A percentile compares a stretch with the other conserved stretches of the same genome.
These are phyloP conservation scores for Fusarium buxicola DNA, from an alignment of 2,329 filamentous ascomycete species.

Conservation along the genomic window DNA sequence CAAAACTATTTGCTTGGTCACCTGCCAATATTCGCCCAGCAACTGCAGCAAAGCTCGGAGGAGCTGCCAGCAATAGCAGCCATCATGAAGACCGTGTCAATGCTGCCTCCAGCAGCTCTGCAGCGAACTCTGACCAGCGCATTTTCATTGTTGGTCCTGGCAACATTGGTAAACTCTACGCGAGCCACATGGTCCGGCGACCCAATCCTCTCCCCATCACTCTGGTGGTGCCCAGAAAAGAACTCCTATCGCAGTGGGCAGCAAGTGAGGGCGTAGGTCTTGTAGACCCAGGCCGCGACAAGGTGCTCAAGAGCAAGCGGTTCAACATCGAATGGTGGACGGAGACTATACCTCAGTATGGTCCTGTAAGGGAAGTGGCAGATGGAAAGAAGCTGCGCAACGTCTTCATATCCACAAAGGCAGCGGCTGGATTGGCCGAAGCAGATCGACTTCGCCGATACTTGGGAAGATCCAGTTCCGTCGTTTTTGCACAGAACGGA, in stretches of 20 bases:
- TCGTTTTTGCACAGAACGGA: slow-evolving; percentile 20
- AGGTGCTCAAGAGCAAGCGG: slow-evolving; percentile 1
- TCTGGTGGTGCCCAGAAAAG: slow-evolving; percentile 7
- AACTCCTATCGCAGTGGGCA: slow-evolving; percentile 1
- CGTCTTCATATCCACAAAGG: slow-evolving; percentile 18
- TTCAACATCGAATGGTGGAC: slow-evolving; percentile 23
- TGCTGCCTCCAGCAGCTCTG: neutral
- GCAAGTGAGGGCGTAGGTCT: slow-evolving; percentile 8
- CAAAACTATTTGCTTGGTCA: slow-evolving; percentile 16
- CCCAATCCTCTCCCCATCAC: slow-evolving; percentile 4
- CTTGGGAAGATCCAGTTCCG: neutral
- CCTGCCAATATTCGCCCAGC: slow-evolving; percentile 5
- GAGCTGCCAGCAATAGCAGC: neutral
- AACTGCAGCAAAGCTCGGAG: neutral
- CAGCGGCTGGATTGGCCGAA: slow-evolving; percentile 2
- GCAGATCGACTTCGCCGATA: slow-evolving; percentile 12
- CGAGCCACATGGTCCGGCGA: slow-evolving; percentile 10
- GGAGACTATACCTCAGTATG: neutral
- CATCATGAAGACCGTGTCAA: neutral
- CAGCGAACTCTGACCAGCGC: neutral
- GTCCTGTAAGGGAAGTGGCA: slow-evolving; percentile 13
- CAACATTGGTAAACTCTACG: slow-evolving; percentile 10
- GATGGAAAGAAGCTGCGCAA: slow-evolving; percentile 8
- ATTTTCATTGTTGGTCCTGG: slow-evolving; percentile 17
- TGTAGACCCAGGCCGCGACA: neutral